Percentiles rank a stretch among this genome's conserved stretches.
These are phyloP conservation scores for Dictyostelium brefeldianum DNA, from an alignment of 78 protist genomes.

Conservation along the genomic window DNA sequence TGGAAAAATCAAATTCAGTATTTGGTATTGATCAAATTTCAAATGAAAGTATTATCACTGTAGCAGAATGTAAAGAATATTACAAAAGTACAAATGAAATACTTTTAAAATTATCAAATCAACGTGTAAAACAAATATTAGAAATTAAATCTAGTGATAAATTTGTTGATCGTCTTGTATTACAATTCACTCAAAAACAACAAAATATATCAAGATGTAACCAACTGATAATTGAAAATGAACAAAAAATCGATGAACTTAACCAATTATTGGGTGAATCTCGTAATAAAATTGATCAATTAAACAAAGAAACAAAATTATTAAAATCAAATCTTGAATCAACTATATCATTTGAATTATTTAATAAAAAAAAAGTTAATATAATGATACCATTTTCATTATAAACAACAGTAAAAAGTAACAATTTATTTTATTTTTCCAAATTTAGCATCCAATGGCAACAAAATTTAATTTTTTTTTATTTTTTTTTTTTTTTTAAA, in stretches of 20 bases:
- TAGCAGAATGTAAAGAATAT: constrained; percentile 38
- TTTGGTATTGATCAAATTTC: constrained; percentile 34
- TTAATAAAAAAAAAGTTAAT: constrained; percentile 32
- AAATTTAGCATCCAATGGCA: too few species aligned
- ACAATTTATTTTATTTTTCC: neutral
- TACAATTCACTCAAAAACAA: constrained; percentile 69
- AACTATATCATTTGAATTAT: constrained; percentile 1
- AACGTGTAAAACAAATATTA: constrained; percentile 35
- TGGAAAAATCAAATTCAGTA: constrained; percentile 22
- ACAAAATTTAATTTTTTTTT: too few species aligned
- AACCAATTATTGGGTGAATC: constrained; percentile 28
- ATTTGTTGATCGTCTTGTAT: constrained; percentile 48
- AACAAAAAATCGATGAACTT: constrained; percentile 20
- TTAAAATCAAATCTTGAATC: constrained; percentile 28
- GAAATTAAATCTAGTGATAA: constrained; percentile 64
- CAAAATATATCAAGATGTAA: constrained; percentile 11
- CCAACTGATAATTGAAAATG: neutral
- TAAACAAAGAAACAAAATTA: constrained; percentile 23
- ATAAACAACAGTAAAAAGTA: neutral
- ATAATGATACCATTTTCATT: constrained; percentile 27
- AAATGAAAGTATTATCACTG: constrained; percentile 4
- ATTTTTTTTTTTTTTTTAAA: neutral
- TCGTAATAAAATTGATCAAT: constrained; percentile 26
- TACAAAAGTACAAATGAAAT: neutral
- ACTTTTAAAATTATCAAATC: neutral